Evolutionary conservation across 1,284 basidiomycete genomes (phyloP).

Genomic region (Sphaerobolus stellatus): DNA sequence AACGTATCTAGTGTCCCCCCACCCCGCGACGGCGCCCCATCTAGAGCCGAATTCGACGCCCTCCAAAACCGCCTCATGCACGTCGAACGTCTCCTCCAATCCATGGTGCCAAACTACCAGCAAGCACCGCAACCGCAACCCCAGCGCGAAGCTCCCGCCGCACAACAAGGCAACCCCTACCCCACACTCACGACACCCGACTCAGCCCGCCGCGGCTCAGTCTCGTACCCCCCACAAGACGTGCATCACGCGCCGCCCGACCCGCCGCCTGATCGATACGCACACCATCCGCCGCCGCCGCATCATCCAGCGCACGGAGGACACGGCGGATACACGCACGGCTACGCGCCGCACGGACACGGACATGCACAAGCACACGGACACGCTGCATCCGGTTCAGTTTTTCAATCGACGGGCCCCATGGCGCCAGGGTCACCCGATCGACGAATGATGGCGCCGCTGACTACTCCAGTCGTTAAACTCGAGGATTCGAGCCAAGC

Average conservation of each 20-base stretch:
- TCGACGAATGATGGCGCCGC: too few relatives aligned
- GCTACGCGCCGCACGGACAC: too few relatives aligned
- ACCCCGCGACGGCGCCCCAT: conserved; percentile 1
- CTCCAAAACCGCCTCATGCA: conserved; percentile 5
- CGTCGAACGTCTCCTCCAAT: conserved; percentile 1
- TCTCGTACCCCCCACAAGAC: background rate
- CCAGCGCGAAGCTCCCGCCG: background rate
- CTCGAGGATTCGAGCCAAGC: too few relatives aligned
- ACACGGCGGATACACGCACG: too few relatives aligned
- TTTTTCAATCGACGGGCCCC: too few relatives aligned
- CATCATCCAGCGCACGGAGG: too few relatives aligned
- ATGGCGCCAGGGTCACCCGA: too few relatives aligned
- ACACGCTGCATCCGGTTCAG: too few relatives aligned
- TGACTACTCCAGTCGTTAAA: too few relatives aligned
- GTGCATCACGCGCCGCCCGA: background rate
- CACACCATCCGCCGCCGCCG: background rate
- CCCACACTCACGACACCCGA: background rate
- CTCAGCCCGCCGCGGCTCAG: background rate
- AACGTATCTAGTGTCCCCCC: background rate
- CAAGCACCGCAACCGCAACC: background rate
- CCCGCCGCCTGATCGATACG: background rate
- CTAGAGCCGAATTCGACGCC: conserved; percentile 10
- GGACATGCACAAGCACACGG: too few relatives aligned
- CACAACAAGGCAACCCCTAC: background rate
- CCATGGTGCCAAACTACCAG: background rate